Conservation (phyloP, 208 protist genomes). For the Phytomonas francai region DNA sequence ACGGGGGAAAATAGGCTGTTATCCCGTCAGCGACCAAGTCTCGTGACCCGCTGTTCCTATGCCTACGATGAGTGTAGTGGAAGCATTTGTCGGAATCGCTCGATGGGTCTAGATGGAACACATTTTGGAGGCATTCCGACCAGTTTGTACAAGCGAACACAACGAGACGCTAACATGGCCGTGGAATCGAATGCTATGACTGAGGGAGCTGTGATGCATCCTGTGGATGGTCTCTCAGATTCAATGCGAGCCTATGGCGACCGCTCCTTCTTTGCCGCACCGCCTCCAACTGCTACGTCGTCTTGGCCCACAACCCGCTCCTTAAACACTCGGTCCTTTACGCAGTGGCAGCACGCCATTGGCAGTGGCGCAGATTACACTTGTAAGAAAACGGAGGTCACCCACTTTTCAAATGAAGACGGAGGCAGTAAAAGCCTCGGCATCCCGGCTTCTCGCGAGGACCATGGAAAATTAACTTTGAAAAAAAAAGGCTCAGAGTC, state of each 20-base stretch:
- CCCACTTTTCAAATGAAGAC: not conserved
- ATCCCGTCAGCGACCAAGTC: constrained; percentile 19
- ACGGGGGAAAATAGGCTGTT: not conserved
- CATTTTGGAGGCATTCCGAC: constrained; percentile 6
- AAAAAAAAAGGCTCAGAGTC: not conserved
- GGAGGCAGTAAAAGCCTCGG: not conserved
- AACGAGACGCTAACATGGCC: not conserved
- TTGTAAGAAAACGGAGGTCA: not conserved
- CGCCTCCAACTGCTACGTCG: not conserved
- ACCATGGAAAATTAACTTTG: not conserved
- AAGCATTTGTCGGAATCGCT: not conserved
- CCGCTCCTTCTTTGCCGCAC: not conserved
- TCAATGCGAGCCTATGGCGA: not conserved
- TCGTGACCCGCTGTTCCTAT: constrained; percentile 23
- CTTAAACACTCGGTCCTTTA: constrained; percentile 52
- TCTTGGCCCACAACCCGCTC: constrained; percentile 49
- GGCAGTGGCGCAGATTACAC: constrained; percentile 8
- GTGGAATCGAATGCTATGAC: not conserved
- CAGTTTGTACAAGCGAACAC: not conserved
- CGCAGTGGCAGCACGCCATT: constrained; percentile 49
- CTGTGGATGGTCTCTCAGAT: not conserved
- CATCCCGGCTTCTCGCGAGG: not conserved
- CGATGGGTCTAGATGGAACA: constrained; percentile 7
- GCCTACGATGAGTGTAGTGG: not conserved
- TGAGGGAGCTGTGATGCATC: not conserved